Evolutionary conservation across 2,329 filamentous ascomycete species (phyloP), one percentile per base, ranked within the genome.

Genomic region (Colletotrichum tamarilloi): DNA sequence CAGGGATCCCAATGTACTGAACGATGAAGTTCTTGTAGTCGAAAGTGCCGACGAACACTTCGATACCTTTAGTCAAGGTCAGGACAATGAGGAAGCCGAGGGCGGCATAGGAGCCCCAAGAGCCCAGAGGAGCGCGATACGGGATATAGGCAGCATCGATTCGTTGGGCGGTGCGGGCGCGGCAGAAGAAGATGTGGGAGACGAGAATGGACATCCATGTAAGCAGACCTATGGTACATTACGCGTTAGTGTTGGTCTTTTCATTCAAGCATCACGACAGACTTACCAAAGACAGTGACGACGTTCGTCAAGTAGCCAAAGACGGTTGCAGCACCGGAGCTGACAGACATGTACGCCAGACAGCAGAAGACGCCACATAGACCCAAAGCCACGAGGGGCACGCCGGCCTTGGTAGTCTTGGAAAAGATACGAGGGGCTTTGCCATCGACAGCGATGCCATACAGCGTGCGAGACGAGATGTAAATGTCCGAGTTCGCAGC

Each of bases 291-390:
- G 2, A 72, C 62, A n/a, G 62, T 64, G 30, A 64, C 60, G 26
- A 63, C 19, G 12, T 63, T 63, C 76, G 84, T 85, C 35, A 86
- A 78, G 26, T 83, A 80, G 3, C 81, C 84, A 64, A 59, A 53
- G n/a, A 85, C 84, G 1, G 85, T 80, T 3, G 80, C 72, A 0
- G 83, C 78, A 30, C 77, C 77, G 67, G 80, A 83, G 65, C 77
- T 80, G 0, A 81, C 80, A 53, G 84, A 86, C 76, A 86, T 79
- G 76, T 83, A 86, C 0, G 81, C 84, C 1, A 86, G 77, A 1
- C 77, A 72, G 28, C 81, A 78, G 68, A 86, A 84, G 12, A 81
- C 16, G 4, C 81, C 79, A 2, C 83, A 81, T 0, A 82, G 64
- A 5, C 74, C 77, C 14, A 86, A 80, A n/a, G 83, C 84, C 9